Evolutionary conservation across 306 rosid genomes (phyloP).

Genomic region (Rubus parviflorus): DNA sequence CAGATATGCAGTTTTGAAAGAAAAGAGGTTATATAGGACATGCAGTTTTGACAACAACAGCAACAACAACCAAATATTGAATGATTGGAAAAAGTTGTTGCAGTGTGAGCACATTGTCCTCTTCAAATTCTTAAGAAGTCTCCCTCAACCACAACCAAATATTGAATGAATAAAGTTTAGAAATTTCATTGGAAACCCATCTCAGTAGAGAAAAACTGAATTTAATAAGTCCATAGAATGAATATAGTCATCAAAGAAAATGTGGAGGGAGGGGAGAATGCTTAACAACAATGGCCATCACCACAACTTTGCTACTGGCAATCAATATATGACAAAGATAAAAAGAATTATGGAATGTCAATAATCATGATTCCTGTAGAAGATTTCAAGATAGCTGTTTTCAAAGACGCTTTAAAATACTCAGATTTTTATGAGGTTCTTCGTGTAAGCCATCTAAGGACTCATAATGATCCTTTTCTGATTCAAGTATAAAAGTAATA

Average conservation of each 20-base stretch:
- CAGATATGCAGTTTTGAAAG: neutral
- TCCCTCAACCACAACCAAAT: neutral
- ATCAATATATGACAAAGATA: neutral
- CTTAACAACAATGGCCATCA: no score
- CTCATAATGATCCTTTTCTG: neutral
- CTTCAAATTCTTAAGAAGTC: neutral
- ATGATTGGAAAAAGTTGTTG: neutral
- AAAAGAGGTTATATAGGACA: neutral
- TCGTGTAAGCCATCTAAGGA: neutral
- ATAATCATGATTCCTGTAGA: neutral
- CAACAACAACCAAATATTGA: neutral
- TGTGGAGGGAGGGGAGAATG: neutral
- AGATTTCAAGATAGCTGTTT: neutral
- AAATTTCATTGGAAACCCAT: neutral
- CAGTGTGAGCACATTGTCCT: neutral
- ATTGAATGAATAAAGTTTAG: neutral
- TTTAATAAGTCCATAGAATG: neutral
- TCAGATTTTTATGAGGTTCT: neutral
- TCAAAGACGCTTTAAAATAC: neutral
- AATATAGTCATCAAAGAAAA: neutral
- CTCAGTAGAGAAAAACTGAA: neutral
- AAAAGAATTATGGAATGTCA: no score
- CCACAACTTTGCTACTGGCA: neutral
- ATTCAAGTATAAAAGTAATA: neutral
- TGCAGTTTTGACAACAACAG: neutral